Evolutionary conservation across 257 asterid species (phyloP).

Genomic region (Nicotiana attenuata): DNA sequence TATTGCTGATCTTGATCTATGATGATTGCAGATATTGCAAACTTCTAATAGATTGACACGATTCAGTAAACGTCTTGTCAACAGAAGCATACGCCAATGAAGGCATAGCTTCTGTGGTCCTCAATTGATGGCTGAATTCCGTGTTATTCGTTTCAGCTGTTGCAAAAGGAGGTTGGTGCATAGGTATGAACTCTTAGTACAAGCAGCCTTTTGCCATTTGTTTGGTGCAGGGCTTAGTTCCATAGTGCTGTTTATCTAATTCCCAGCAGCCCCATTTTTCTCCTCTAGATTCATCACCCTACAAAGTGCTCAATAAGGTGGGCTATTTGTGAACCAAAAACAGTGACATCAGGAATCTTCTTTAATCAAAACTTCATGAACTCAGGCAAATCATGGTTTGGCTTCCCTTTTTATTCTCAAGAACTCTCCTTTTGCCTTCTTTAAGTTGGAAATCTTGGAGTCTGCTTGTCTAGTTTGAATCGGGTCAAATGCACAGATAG

Average conservation of each 20-base stretch:
- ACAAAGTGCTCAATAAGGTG: slow-evolving; percentile 5
- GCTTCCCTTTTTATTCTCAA: not conserved
- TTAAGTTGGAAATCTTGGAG: not conserved
- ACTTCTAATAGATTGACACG: not conserved
- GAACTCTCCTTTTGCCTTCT: not conserved
- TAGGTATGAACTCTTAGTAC: not conserved
- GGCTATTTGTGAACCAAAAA: not conserved
- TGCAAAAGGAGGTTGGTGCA: not conserved
- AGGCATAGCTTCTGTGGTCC: not conserved
- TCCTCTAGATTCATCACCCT: not conserved
- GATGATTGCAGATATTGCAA: not conserved
- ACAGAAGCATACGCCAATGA: not conserved
- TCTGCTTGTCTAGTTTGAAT: not conserved
- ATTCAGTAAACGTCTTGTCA: not conserved
- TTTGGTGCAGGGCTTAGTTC: not conserved
- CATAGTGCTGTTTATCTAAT: slow-evolving; percentile 3
- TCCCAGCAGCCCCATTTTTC: slow-evolving; percentile 1
- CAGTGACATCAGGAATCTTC: slow-evolving; percentile 3
- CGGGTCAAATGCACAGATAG: no score
- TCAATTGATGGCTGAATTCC: not conserved
- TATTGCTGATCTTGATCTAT: slow-evolving; percentile 5
- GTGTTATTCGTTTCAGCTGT: not conserved
- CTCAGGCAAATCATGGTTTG: not conserved
- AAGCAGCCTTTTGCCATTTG: not conserved
- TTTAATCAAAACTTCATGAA: not conserved